Evolutionary conservation across 2,329 filamentous ascomycete genomes (phyloP).

Genomic region (Aspergillus quadrilineatus): DNA sequence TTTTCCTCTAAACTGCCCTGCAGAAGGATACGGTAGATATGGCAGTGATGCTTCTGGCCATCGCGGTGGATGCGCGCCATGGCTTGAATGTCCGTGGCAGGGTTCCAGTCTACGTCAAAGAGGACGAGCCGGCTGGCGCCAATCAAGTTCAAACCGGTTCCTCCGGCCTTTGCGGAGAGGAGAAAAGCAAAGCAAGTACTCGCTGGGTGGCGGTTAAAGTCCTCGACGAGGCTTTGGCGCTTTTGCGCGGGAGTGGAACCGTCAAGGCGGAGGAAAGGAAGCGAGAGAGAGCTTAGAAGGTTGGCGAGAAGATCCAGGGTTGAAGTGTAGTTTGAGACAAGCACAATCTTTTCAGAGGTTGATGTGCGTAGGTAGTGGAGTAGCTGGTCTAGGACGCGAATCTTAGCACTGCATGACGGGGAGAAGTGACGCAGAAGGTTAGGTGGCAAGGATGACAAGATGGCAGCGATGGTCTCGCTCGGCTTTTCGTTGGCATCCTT

Average conservation of each 20-base stretch:
- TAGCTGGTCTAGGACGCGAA: conserved; percentile 65
- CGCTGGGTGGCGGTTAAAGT: conserved; percentile 63
- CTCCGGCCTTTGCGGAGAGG: conserved; percentile 70
- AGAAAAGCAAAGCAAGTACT: conserved; percentile 66
- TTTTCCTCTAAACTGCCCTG: conserved; percentile 71
- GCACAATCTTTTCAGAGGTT: conserved; percentile 68
- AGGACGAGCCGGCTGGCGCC: conserved; percentile 69
- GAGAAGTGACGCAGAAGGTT: conserved; percentile 55
- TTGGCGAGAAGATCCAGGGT: conserved; percentile 67
- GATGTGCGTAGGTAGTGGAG: conserved; percentile 60
- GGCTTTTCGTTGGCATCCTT: conserved; percentile 50
- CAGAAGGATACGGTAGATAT: conserved; percentile 68
- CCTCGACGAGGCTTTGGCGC: conserved; percentile 66
- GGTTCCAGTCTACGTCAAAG: conserved; percentile 76
- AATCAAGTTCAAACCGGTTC: conserved; percentile 68
- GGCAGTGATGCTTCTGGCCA: conserved; percentile 66
- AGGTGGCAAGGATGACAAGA: conserved; percentile 56
- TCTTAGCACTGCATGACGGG: conserved; percentile 62
- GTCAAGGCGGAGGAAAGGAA: conserved; percentile 67
- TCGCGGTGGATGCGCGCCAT: conserved; percentile 74
- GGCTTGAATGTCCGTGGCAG: conserved; percentile 69
- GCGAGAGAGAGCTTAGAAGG: conserved; percentile 59
- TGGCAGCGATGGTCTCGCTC: conserved; percentile 47
- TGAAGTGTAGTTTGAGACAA: conserved; percentile 75
- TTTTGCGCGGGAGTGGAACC: conserved; percentile 64